These are phyloP conservation scores for Penicillium occitanis DNA, from an alignment of 2,329 filamentous ascomycete species.

Conservation along the genomic window DNA sequence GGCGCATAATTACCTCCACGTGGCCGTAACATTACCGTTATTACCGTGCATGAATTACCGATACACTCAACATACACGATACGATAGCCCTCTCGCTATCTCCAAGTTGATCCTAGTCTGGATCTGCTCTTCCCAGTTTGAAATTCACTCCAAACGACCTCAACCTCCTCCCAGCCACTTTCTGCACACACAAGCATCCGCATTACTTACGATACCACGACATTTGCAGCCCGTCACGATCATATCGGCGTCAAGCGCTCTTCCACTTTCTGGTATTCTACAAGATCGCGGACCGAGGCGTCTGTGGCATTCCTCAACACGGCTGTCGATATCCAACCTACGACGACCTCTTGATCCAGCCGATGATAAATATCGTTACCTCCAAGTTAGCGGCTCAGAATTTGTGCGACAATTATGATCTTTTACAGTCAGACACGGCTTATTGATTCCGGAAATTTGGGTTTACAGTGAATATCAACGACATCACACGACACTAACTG, in stretches of 20 bases:
- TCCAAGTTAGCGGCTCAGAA: not conserved
- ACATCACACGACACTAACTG: constrained; percentile 11
- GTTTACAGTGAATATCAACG: constrained; percentile 5
- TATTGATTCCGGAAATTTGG: not conserved
- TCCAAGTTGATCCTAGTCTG: constrained; percentile 5
- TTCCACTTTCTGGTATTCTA: constrained; percentile 9
- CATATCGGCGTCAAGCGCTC: not conserved
- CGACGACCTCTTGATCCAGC: not conserved
- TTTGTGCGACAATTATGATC: not conserved
- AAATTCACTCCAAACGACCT: not conserved
- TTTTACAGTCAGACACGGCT: constrained; percentile 6
- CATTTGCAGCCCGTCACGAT: not conserved
- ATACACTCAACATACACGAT: constrained; percentile 4
- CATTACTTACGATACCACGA: not conserved
- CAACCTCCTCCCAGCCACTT: constrained; percentile 5
- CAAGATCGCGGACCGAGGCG: constrained; percentile 4
- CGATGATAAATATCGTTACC: constrained; percentile 9
- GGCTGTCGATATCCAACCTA: constrained; percentile 1
- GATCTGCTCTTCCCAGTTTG: not conserved
- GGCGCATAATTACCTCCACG: not conserved
- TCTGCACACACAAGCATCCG: not conserved
- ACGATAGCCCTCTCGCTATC: constrained; percentile 11
- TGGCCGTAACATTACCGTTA: not conserved
- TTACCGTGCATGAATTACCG: not conserved
- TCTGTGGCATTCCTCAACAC: constrained; percentile 16